These are phyloP conservation scores for Conringia planisiliqua DNA, from an alignment of 345 rosid species.

Conservation along the genomic window DNA sequence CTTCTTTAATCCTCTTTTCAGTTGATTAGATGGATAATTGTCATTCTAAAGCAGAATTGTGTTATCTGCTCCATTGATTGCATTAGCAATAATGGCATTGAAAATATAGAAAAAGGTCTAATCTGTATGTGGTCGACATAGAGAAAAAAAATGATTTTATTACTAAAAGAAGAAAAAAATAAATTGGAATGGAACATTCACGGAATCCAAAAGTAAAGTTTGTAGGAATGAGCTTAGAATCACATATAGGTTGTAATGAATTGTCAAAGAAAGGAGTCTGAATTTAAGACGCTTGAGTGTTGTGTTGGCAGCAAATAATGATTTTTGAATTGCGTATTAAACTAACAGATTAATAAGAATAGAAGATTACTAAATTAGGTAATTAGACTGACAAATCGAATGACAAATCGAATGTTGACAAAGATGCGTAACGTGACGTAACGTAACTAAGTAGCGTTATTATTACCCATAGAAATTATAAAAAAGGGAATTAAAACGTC, in stretches of 20 bases:
- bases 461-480: not conserved
- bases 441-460: conserved; percentile 9
- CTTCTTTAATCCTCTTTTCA: not conserved
- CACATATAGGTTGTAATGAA: not conserved
- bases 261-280: not conserved
- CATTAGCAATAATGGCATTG: not conserved
- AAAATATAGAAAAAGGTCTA: too few species aligned
- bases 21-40: not conserved
- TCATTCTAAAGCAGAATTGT: not conserved
- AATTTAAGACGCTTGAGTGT: not conserved
- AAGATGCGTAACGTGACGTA: not conserved
- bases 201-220: not conserved
- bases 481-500: conserved; percentile 16
- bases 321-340: not conserved
- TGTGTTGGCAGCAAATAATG: not conserved
- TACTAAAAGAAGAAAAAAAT: not conserved
- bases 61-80: not conserved
- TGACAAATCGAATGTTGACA: not conserved
- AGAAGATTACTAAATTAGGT: not conserved
- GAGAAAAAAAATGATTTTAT: not conserved
- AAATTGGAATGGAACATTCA: not conserved
- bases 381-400: not conserved
- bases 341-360: not conserved
- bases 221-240: not conserved
- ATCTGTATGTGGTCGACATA: not conserved